Percentiles rank a stretch among this genome's conserved stretches.
Conservation (phyloP, 495 filamentous ascomycete genomes). For the Penicillium malachiteum region DNA sequence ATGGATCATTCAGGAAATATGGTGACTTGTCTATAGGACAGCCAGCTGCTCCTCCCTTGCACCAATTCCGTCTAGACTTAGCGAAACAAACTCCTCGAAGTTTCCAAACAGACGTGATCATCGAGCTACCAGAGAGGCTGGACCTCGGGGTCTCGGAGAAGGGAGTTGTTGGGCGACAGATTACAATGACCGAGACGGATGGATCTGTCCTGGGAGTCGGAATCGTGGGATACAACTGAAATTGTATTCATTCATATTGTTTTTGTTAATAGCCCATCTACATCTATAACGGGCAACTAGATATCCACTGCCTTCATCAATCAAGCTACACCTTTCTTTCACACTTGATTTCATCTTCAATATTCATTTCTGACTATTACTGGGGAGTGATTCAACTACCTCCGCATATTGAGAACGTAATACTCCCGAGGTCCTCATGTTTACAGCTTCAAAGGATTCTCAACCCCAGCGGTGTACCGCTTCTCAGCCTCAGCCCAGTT, state of each 20-base stretch:
- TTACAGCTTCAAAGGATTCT: constrained; percentile 29
- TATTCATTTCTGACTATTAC: too few relatives aligned
- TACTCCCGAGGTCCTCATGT: background rate
- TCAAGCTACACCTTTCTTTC: background rate
- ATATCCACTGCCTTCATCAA: background rate
- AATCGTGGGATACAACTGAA: constrained; percentile 41
- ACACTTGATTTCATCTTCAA: background rate
- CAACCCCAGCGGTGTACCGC: constrained; percentile 54
- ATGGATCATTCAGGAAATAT: constrained; percentile 24
- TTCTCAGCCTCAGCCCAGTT: constrained; percentile 93
- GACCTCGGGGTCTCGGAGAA: constrained; percentile 51
- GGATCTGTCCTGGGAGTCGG: constrained; percentile 33
- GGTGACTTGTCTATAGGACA: constrained; percentile 32
- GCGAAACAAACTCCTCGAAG: background rate
- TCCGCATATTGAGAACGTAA: background rate
- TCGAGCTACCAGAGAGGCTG: constrained; percentile 55
- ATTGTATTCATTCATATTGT: constrained; percentile 4
- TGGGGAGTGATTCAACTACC: too few relatives aligned
- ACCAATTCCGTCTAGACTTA: constrained; percentile 27
- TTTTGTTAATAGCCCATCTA: background rate
- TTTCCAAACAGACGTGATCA: constrained; percentile 34
- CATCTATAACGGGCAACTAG: background rate
- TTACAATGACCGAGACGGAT: constrained; percentile 28
- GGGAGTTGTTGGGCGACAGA: constrained; percentile 42
- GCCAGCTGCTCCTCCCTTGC: constrained; percentile 16